Percentiles rank a stretch among this genome's conserved stretches.
Conservation (phyloP, 257 asterid genomes). For the Scutellaria minor region DNA sequence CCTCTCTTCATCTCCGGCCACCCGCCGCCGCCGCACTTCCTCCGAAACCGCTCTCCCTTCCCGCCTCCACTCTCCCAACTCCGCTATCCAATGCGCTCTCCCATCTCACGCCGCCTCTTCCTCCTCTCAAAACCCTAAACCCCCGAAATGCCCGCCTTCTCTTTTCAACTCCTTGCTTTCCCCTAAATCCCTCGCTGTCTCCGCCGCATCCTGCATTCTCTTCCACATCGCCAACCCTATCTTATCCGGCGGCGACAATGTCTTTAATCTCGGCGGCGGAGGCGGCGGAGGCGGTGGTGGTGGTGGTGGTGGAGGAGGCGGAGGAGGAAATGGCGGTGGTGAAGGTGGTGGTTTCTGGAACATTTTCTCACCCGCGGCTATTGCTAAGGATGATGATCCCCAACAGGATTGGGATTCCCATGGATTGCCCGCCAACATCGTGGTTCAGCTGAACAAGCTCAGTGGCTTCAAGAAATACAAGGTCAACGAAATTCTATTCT, state of each 20-base stretch:
- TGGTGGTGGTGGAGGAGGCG: constrained; percentile 53
- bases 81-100: constrained; percentile 46
- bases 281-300: constrained; percentile 31
- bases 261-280: constrained; percentile 44
- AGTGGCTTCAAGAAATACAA: constrained; percentile 90
- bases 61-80: constrained; percentile 29
- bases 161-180: constrained; percentile 37
- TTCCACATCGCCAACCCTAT: constrained; percentile 51
- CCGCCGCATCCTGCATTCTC: constrained; percentile 67
- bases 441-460: constrained; percentile 78
- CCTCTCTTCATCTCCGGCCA: constrained; percentile 45
- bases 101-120: constrained; percentile 39
- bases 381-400: constrained; percentile 81
- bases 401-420: constrained; percentile 89
- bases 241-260: constrained; percentile 30
- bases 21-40: constrained; percentile 42
- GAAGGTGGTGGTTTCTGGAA: constrained; percentile 64
- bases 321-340: constrained; percentile 50
- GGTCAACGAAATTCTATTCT: constrained; percentile 77
- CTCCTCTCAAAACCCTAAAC: constrained; percentile 59
- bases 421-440: constrained; percentile 89
- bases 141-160: constrained; percentile 40
- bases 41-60: constrained; percentile 30
- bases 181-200: constrained; percentile 50
- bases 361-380: constrained; percentile 54